These are phyloP conservation scores for Globisporangium polare DNA, from an alignment of 352 stramenopile species.

Conservation along the genomic window DNA sequence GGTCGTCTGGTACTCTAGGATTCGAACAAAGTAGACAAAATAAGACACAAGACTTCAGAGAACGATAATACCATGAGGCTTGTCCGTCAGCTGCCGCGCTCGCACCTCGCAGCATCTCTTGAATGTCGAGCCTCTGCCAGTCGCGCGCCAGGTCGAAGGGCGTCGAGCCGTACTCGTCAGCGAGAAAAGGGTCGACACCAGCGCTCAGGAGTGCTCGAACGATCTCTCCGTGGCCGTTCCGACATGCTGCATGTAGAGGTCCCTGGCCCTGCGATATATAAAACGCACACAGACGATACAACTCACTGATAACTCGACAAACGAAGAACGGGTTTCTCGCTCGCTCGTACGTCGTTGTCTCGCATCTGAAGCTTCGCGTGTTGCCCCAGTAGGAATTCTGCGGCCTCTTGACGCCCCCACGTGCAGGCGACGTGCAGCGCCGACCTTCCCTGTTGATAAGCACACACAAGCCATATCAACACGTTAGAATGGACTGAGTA, in stretches of 20 bases:
- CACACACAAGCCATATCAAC: not conserved
- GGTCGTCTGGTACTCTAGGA: conserved; percentile 10
- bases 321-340: too few relatives aligned
- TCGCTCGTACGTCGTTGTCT: conserved; percentile 26
- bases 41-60: not conserved
- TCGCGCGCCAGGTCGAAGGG: conserved; percentile 52
- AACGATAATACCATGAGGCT: too few relatives aligned
- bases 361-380: conserved; percentile 24
- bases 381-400: conserved; percentile 32
- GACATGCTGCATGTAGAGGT: conserved; percentile 51
- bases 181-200: conserved; percentile 34
- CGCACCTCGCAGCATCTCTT: conserved; percentile 44
- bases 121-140: conserved; percentile 53
- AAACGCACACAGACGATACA: too few relatives aligned
- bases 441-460: conserved; percentile 33
- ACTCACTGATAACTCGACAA: too few relatives aligned
- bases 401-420: conserved; percentile 45
- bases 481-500: not conserved
- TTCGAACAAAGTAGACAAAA: not conserved
- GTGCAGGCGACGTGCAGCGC: conserved; percentile 49
- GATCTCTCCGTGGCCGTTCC: conserved; percentile 47
- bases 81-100: too few relatives aligned
- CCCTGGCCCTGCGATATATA: conserved; percentile 33
- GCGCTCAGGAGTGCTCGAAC: conserved; percentile 36
- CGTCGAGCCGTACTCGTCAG: conserved; percentile 43